Conservation (phyloP, 352 stramenopile species). For the Pythium guiyangense region DNA sequence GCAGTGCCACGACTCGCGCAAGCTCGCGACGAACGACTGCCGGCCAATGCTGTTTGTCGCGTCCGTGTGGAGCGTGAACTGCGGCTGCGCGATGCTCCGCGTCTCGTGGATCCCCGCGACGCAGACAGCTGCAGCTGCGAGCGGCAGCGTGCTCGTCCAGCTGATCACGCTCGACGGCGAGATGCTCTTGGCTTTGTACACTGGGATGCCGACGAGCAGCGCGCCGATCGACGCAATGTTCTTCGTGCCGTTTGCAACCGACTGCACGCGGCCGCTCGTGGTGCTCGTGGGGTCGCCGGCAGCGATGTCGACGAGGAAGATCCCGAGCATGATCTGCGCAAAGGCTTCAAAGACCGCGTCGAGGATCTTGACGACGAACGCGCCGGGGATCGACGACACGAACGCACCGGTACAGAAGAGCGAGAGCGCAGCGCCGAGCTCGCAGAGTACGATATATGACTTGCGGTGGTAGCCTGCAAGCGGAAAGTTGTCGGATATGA, state of each 20-base stretch:
- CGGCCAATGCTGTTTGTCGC: background rate
- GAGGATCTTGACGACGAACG: slow-evolving; percentile 65
- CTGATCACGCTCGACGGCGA: slow-evolving; percentile 46
- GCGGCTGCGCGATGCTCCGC: slow-evolving; percentile 1
- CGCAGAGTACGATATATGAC: slow-evolving; percentile 77
- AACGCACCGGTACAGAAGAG: slow-evolving; percentile 51
- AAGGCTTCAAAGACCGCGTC: slow-evolving; percentile 74
- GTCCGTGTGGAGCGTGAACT: background rate
- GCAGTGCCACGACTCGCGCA: slow-evolving; percentile 24
- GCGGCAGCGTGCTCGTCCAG: slow-evolving; percentile 54
- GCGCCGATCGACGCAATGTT: slow-evolving; percentile 61
- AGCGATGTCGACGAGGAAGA: slow-evolving; percentile 68
- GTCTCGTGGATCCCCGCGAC: slow-evolving; percentile 43
- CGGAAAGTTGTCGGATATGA: slow-evolving; percentile 71
- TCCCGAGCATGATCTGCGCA: slow-evolving; percentile 76
- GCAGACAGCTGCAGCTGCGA: slow-evolving; percentile 47
- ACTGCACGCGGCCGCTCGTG: slow-evolving; percentile 61
- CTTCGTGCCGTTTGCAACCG: slow-evolving; percentile 64
- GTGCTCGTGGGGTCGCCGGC: slow-evolving; percentile 44
- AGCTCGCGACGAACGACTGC: slow-evolving; percentile 11
- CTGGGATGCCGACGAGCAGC: slow-evolving; percentile 53
- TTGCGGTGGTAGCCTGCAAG: slow-evolving; percentile 76
- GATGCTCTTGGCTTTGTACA: slow-evolving; percentile 59
- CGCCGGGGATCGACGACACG: slow-evolving; percentile 46
- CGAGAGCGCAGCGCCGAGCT: slow-evolving; percentile 48